Conservation (phyloP, 2,329 filamentous ascomycete species). For the Mycosphaerella sp. region DNA sequence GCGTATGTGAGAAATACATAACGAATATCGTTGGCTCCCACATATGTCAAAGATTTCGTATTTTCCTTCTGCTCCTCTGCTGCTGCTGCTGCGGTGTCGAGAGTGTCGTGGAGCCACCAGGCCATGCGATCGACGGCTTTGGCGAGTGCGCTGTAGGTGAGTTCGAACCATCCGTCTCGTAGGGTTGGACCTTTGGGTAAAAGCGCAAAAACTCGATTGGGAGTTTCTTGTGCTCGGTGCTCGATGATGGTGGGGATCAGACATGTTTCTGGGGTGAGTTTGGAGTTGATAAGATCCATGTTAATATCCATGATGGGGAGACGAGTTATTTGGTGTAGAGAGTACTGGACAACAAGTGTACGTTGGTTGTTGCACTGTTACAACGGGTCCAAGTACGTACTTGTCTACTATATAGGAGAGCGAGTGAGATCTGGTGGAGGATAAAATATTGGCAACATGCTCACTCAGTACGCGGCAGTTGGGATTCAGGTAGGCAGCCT, state of each 20-base stretch:
- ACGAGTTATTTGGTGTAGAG: too few relatives aligned
- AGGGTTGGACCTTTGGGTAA: neutral
- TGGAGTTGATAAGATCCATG: too few relatives aligned
- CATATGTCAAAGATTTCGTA: neutral
- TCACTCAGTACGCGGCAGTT: too few relatives aligned
- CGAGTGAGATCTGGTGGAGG: too few relatives aligned
- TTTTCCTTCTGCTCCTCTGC: neutral
- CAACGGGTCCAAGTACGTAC: too few relatives aligned
- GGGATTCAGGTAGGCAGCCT: too few relatives aligned
- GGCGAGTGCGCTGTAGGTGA: conserved; percentile 12
- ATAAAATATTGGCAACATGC: too few relatives aligned
- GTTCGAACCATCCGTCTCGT: conserved; percentile 11
- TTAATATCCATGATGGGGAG: too few relatives aligned
- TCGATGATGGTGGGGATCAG: neutral
- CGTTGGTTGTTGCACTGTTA: too few relatives aligned
- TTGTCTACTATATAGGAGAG: too few relatives aligned
- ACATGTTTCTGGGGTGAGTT: neutral
- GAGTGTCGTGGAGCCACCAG: conserved; percentile 17
- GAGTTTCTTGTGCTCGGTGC: neutral
- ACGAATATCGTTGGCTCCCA: neutral
- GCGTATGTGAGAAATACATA: neutral
- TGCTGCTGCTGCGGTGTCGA: neutral
- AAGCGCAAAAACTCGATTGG: neutral
- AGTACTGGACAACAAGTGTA: too few relatives aligned
- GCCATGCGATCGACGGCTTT: conserved; percentile 12